phyloP scores from a whole-genome alignment of 768 basidiomycete species.

The Rhizopogon sp. region DNA sequence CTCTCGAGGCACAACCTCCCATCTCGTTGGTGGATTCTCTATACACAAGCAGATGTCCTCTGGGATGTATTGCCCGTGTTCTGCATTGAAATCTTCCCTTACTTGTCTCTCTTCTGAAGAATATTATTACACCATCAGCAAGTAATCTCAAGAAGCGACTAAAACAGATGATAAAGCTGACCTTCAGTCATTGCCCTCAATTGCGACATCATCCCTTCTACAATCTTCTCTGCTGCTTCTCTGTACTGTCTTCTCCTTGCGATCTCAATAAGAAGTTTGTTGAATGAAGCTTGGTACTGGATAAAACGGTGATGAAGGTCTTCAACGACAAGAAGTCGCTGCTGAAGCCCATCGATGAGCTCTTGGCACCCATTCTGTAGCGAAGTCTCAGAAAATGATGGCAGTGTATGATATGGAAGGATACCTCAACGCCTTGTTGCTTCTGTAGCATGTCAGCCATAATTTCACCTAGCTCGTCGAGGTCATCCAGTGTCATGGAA shows the following conservation, averaged over 20 bases:
- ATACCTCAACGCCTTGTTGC: conserved; percentile 66
- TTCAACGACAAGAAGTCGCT: conserved; percentile 56
- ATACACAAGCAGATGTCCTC: conserved; percentile 78
- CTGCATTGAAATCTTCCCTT: conserved; percentile 65
- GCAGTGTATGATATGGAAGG: conserved; percentile 4
- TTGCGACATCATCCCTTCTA: conserved; percentile 60
- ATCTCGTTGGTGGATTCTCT: conserved; percentile 67
- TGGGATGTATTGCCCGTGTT: conserved; percentile 70
- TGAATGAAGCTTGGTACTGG: conserved; percentile 68
- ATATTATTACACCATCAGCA: neutral
- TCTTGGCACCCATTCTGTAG: conserved; percentile 47
- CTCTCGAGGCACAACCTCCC: conserved; percentile 58
- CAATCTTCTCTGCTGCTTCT: conserved; percentile 60
- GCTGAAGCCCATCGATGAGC: conserved; percentile 50
- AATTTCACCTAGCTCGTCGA: conserved; percentile 75
- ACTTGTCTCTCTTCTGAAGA: conserved; percentile 59
- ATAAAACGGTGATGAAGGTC: conserved; percentile 63
- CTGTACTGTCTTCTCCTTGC: conserved; percentile 61
- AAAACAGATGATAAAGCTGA: conserved; percentile 18
- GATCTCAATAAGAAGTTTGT: conserved; percentile 70
- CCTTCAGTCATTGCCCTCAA: conserved; percentile 65
- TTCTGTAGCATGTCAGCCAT: conserved; percentile 73
- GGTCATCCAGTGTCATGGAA: conserved; percentile 47
- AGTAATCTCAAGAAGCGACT: neutral
- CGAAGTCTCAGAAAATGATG: neutral